Evolutionary conservation across 495 filamentous ascomycete species (phyloP), one percentile per base, ranked within the genome.

Genomic region (Neurospora sp.): DNA sequence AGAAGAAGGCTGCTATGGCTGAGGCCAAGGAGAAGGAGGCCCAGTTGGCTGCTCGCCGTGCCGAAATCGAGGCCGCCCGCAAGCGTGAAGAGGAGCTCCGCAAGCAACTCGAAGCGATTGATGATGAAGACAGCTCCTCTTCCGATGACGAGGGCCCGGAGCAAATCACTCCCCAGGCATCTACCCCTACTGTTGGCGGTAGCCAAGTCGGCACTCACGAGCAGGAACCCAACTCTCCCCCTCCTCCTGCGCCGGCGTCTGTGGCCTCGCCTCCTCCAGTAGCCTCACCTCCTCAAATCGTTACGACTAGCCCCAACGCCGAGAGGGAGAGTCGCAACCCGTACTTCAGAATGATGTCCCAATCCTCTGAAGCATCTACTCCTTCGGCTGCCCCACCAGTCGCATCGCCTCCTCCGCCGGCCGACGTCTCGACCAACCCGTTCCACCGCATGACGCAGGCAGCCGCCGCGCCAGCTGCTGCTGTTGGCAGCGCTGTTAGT

Each of bases 11-110:
- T 68, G 93, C 94, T 10, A 84, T 93, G 74, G 90, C 91, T 69
- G 92, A 93, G 77, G 91, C 94, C 31, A 94, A 93, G 77, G 93
- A 97, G 77, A 94, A 97, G 77, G 94, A 99, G 82, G 87, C 89
- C 38, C 89, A 90, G 78, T 85, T 98, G 69, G 92, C 92, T 66
- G 90, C 91, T 53, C 94, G 97, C 76, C 90, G 93, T 74, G 94
- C 93, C 27, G 96, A 99, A 80, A 90, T 99, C 61, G 96, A 98
- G 82, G 91, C 90, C 48, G 93, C 96, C 6, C 91, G 90, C 78
- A 92, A 95, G 82, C 89, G 93, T 70, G 96, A 98, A 79, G 87
- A 92, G 69, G 92, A 97, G 79, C 86, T 98, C 40, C 92, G 95
- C 79, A 87, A 89, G 74, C 92, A 98, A 80, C 87, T 98, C 39